A percentile compares a stretch with the other conserved stretches of the same genome.
These are phyloP conservation scores for Amylostereum areolatum DNA, from an alignment of 1,284 basidiomycete species.

Conservation along the genomic window DNA sequence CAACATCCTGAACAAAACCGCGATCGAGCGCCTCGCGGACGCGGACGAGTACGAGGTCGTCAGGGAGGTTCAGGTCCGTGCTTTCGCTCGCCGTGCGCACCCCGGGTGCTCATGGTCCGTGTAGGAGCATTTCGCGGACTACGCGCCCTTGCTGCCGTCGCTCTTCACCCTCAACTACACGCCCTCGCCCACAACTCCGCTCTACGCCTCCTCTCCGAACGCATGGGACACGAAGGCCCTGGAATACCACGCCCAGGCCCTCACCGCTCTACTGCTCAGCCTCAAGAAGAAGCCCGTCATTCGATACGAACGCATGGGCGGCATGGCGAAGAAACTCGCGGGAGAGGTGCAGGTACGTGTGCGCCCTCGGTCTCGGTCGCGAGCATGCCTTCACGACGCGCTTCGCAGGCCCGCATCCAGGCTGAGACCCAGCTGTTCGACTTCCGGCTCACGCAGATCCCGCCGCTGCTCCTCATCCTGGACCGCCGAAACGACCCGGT, in stretches of 20 bases:
- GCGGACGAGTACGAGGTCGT: constrained; percentile 97
- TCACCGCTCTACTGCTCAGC: constrained; percentile 87
- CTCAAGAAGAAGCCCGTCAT: constrained; percentile 95
- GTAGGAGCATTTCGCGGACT: constrained; percentile 95
- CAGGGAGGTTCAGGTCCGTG: constrained; percentile 85
- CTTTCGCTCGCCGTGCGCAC: too few relatives aligned
- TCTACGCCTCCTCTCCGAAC: constrained; percentile 65
- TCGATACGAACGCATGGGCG: constrained; percentile 91
- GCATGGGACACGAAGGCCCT: constrained; percentile 73
- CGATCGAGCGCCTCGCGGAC: constrained; percentile 91
- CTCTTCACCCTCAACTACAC: constrained; percentile 86
- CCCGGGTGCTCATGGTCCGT: too few relatives aligned
- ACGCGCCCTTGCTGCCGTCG: constrained; percentile 79
- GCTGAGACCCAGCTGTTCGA: constrained; percentile 71
- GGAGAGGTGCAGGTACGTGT: constrained; percentile 72
- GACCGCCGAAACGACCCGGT: constrained; percentile 97
- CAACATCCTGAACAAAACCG: constrained; percentile 84
- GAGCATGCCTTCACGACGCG: constrained; percentile 1
- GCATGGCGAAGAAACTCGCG: constrained; percentile 87
- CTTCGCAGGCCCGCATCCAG: constrained; percentile 62
- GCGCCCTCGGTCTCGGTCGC: background rate
- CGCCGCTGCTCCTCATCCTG: constrained; percentile 71
- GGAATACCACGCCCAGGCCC: constrained; percentile 73
- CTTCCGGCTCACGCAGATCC: constrained; percentile 70
- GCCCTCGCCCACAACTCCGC: constrained; percentile 53